A percentile compares a stretch with the other conserved stretches of the same genome.
Conservation (phyloP, 176 grass and related monocot species). For the Guadua angustifolia region DNA sequence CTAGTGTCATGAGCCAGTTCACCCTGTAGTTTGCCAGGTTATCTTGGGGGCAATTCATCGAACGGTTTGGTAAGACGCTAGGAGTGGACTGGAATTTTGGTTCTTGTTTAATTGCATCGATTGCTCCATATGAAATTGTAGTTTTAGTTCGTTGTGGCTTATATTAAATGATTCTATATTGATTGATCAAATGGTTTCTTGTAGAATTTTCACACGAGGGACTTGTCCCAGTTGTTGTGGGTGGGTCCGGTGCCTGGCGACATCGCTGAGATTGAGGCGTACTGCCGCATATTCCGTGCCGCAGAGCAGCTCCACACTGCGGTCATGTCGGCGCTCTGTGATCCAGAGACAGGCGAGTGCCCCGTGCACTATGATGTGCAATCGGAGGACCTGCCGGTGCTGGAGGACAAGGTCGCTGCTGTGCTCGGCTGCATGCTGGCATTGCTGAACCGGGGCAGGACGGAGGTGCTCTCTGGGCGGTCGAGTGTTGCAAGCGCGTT, state of each 20-base stretch:
- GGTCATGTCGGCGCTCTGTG: constrained; percentile 87
- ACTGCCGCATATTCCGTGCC: constrained; percentile 90
- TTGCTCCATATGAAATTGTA: background rate
- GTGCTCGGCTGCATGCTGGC: constrained; percentile 88
- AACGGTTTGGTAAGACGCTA: background rate
- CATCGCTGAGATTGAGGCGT: constrained; percentile 90
- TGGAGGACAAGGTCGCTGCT: constrained; percentile 88
- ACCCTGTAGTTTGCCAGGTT: background rate
- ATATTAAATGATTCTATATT: background rate
- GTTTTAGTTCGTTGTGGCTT: background rate
- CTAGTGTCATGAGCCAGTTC: background rate
- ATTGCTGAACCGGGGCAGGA: constrained; percentile 66
- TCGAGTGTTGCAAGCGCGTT: constrained; percentile 49
- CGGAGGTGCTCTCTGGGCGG: constrained; percentile 81
- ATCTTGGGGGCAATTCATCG: background rate
- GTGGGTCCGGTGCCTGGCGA: constrained; percentile 82
- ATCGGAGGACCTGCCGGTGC: constrained; percentile 63
- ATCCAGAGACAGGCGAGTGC: constrained; percentile 89
- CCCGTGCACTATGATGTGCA: constrained; percentile 64
- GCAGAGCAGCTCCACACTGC: constrained; percentile 76
- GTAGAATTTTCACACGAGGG: constrained; percentile 69
- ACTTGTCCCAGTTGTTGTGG: constrained; percentile 77
- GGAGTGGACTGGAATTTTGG: constrained; percentile 32
- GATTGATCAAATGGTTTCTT: constrained; percentile 30
- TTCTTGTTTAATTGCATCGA: constrained; percentile 29